Percentiles rank a stretch among this genome's conserved stretches.
Conservation (phyloP, 1,284 basidiomycete species). For the Leucoagaricus sp. region DNA sequence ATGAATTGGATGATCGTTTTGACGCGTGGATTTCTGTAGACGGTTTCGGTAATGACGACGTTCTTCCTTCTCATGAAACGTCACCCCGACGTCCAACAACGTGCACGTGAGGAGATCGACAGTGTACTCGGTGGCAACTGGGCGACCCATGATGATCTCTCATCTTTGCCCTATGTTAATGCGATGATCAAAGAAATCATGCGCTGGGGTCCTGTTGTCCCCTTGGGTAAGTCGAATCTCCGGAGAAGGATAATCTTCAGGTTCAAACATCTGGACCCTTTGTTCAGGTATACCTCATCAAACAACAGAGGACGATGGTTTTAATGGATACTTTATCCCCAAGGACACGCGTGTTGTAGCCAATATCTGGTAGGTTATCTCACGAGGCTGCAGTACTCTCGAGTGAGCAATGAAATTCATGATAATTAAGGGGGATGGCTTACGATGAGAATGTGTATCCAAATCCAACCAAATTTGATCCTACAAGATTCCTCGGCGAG, state of each 20-base stretch:
- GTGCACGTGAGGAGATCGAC: constrained; percentile 28
- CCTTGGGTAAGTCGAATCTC: constrained; percentile 9
- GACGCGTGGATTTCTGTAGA: constrained; percentile 27
- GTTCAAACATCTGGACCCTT: not conserved
- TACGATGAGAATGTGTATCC: constrained; percentile 40
- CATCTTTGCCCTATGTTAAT: constrained; percentile 20
- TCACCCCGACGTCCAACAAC: constrained; percentile 36
- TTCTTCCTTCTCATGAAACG: constrained; percentile 39
- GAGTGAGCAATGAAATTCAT: not conserved
- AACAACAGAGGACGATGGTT: constrained; percentile 24
- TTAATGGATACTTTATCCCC: constrained; percentile 27
- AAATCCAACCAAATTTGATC: constrained; percentile 35
- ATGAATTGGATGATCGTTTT: not conserved
- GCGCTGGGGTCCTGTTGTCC: constrained; percentile 16
- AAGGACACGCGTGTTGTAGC: constrained; percentile 25
- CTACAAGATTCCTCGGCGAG: constrained; percentile 39
- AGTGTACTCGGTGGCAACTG: constrained; percentile 16
- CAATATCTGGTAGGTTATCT: constrained; percentile 26
- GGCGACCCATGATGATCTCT: constrained; percentile 33
- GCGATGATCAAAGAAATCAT: constrained; percentile 18
- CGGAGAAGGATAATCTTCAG: constrained; percentile 14
- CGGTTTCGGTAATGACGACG: constrained; percentile 40
- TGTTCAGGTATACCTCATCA: constrained; percentile 24
- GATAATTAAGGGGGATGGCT: constrained; percentile 38
- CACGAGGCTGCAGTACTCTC: not conserved